Conservation (phyloP, 1,139 yeast genomes). For the Yamadazyma dushanensis region DNA sequence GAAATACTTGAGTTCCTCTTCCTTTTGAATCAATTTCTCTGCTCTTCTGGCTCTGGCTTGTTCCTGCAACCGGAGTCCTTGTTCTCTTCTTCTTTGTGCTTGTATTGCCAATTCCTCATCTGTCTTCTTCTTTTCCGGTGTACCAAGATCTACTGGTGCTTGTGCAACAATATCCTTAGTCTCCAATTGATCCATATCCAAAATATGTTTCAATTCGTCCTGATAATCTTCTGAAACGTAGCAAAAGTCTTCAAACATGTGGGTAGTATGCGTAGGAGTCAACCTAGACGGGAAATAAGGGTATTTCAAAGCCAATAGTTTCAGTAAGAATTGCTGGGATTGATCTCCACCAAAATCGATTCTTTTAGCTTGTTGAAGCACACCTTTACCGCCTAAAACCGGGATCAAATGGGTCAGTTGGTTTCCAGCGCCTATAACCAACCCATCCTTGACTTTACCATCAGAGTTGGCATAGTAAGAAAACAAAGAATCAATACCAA, state of each 20-base stretch:
- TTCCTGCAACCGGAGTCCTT: conserved; percentile 86
- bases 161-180: conserved; percentile 73
- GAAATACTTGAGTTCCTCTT: conserved; percentile 76
- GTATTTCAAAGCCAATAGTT: conserved; percentile 73
- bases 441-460: conserved; percentile 42
- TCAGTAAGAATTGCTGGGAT: conserved; percentile 62
- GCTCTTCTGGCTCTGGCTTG: conserved; percentile 85
- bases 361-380: conserved; percentile 69
- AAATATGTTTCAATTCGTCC: conserved; percentile 55
- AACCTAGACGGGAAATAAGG: conserved; percentile 87
- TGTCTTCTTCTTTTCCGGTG: conserved; percentile 61
- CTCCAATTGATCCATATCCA: conserved; percentile 66
- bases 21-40: conserved; percentile 79
- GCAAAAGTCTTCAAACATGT: conserved; percentile 73
- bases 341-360: conserved; percentile 92
- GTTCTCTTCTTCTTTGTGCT: conserved; percentile 79
- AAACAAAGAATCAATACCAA: conserved; percentile 82
- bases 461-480: conserved; percentile 59
- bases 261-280: conserved; percentile 60
- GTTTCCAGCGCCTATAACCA: conserved; percentile 80
- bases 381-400: conserved; percentile 64
- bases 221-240: conserved; percentile 72
- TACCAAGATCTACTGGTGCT: conserved; percentile 63
- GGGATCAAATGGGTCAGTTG: conserved; percentile 86
- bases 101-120: conserved; percentile 76